Evolutionary conservation across 2,329 filamentous ascomycete species (phyloP), one percentile per base, ranked within the genome.

Genomic region (Xylaria sp.): DNA sequence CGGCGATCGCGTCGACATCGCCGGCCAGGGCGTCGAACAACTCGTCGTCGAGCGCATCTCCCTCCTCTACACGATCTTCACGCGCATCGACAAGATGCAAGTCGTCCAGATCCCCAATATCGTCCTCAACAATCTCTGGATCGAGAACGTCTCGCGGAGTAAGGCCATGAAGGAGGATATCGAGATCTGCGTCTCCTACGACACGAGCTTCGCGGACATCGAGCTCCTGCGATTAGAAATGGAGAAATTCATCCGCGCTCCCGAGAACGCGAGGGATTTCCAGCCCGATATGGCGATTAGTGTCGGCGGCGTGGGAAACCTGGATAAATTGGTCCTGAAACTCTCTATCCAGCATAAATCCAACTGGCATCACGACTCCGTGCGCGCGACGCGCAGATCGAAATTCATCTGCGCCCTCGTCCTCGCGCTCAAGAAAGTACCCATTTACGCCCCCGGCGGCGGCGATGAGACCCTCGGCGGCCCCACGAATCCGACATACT

Each of bases 331-430:
- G 54, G 83, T 89, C 67, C 83, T 99, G 58, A 86, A 86, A 68
- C 81, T 97, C 46, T 87, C 90, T 68, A 92, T 97, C 71, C 86
- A 89, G 70, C 92, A 97, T 80, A 97, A 97, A 77, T 91, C 88
- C 59, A 94, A 93, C 76, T 93, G 90, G 90, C 85, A 91, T 67
- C 92, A 97, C 74, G 93, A 96, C 67, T 81, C 84, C 1, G 82
- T 97, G 47, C 89, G 92, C 47, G 87, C 88, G 16, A 83, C 88
- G 5, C 86, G 92, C 55, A 87, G 93, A 62, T 95, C 90, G 73
- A 97, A 96, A 76, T 97, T 99, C 77, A 96, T 97, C 86, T 96
- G 92, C 71, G 94, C 94, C 0, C 79, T 99, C 60, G 87, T 94
- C 3, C 76, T 92, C 7, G 92, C 93, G 2, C 78, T 97, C 60